Evolutionary conservation across 2,329 filamentous ascomycete species (phyloP).

Genomic region (Ceratocystis lukuohia): DNA sequence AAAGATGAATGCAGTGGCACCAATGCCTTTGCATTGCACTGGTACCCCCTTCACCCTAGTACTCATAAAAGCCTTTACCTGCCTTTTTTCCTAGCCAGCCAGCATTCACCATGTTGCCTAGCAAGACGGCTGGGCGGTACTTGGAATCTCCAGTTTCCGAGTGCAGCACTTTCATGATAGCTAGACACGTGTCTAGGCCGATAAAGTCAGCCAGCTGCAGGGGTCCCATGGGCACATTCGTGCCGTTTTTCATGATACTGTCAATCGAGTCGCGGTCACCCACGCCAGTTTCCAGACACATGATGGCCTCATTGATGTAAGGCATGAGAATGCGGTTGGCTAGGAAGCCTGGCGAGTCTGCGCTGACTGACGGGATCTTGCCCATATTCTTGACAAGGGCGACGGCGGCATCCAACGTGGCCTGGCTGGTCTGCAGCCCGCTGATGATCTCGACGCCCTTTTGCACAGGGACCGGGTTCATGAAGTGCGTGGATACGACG

Average conservation of each 20-base stretch:
- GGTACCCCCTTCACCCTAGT: slow-evolving; percentile 33
- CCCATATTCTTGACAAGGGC: slow-evolving; percentile 85
- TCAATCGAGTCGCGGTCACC: slow-evolving; percentile 87
- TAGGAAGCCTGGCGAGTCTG: slow-evolving; percentile 84
- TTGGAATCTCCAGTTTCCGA: slow-evolving; percentile 89
- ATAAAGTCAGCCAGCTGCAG: slow-evolving; percentile 93
- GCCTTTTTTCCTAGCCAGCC: slow-evolving; percentile 97
- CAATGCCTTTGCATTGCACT: neutral
- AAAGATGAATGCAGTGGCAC: neutral
- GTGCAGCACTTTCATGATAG: slow-evolving; percentile 94
- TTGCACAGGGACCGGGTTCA: slow-evolving; percentile 96
- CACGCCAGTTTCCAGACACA: slow-evolving; percentile 87
- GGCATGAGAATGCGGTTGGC: slow-evolving; percentile 97
- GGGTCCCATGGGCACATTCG: slow-evolving; percentile 96
- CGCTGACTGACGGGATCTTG: slow-evolving; percentile 76
- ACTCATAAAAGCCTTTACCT: slow-evolving; percentile 91
- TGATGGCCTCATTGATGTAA: slow-evolving; percentile 96
- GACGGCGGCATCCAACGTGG: slow-evolving; percentile 69
- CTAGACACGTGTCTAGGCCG: slow-evolving; percentile 84
- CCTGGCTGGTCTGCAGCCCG: slow-evolving; percentile 75
- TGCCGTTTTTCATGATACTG: slow-evolving; percentile 97
- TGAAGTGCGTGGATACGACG: slow-evolving; percentile 93
- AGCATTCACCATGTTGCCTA: slow-evolving; percentile 93
- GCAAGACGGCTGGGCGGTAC: slow-evolving; percentile 75
- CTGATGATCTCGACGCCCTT: slow-evolving; percentile 97